Base-by-base conservation (phyloP, 2,329 filamentous ascomycete species). In the Fusarium pininemorale region DNA sequence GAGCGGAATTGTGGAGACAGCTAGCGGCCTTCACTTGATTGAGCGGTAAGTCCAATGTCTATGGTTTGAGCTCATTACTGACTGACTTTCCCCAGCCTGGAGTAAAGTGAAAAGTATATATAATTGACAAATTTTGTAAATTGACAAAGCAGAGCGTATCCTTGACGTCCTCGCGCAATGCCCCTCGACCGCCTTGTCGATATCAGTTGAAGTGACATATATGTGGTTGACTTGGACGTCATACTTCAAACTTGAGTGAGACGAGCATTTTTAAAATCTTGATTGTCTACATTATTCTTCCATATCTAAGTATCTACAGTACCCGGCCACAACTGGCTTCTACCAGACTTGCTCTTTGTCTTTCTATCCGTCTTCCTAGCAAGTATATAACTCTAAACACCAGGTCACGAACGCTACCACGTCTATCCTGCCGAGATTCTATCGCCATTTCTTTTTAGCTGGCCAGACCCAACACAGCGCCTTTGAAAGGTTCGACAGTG, bases 21-120 rank as follows among this genome's bases (percentile, higher is more conserved):
- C 95, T 56, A 98, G 95, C 59, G 96, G 96, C 2, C 87, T 98
- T 80, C 96, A 99, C 85, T 87, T 99, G 84, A 99, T 99, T 84
- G 93, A 98, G 85, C 92, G 95, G 94, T 97, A 88, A 66, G 83
- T 72, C n/a, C 4, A 32, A 24, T 24, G 26, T n/a, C 6, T n/a
- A 20, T 30, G 15, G 22, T n/a, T 16, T 28, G 20, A 41, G 24
- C 2, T 37, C 4, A 10, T 45, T 44, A 38, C 58, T 75, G 39
- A 53, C 64, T 75, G 42, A 73, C 41, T 37, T 24, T 9, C 42
- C 30, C 10, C 16, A 76, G 73, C 63, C 58, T 75, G 63, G 67
- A 73, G 57, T 77, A 69, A 66, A 20, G 10, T 42, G 18, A 56
- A 61, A 72, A 55, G 39, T 72, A 55, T 42, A 65, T 74, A 72